Percentiles rank a stretch among this genome's conserved stretches.
phyloP scores from a whole-genome alignment of 176 grass and related monocot species.

The Dendrocalamus sinicus region DNA sequence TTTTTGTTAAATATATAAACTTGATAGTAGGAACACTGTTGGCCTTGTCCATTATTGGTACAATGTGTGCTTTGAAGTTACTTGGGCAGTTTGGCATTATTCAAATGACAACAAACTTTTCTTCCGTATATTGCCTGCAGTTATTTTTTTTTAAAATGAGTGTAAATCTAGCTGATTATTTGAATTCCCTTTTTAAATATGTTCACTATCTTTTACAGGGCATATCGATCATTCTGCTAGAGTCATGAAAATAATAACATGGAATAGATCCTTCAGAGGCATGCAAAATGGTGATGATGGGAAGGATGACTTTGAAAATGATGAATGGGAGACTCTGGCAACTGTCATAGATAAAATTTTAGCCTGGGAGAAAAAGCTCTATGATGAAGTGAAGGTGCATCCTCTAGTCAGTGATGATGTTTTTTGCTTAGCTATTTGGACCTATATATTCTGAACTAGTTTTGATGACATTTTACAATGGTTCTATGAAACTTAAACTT shows the following conservation, averaged over 20 bases:
- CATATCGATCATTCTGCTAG: conserved; percentile 96
- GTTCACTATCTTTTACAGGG: conserved; percentile 60
- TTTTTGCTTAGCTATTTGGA: neutral
- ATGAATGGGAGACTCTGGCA: conserved; percentile 88
- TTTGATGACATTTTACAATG: neutral
- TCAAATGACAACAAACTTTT: conserved; percentile 9
- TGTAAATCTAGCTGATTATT: conserved; percentile 16
- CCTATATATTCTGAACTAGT: conserved; percentile 1
- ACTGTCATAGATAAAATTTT: conserved; percentile 95
- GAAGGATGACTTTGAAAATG: conserved; percentile 90
- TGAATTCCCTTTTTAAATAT: conserved; percentile 32
- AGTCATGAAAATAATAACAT: conserved; percentile 99
- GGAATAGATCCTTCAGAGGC: conserved; percentile 96
- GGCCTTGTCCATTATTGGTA: neutral
- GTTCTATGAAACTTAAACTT: conserved; percentile 11
- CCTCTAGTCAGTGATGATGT: neutral
- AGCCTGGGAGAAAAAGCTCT: conserved; percentile 98
- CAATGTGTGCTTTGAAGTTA: neutral
- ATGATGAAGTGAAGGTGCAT: conserved; percentile 98
- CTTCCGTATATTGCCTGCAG: neutral
- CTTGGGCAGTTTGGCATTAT: neutral
- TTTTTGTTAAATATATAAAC: neutral
- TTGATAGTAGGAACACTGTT: neutral
- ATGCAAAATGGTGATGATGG: conserved; percentile 78
- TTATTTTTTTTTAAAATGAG: neutral